Conservation (phyloP, 1,284 basidiomycete genomes). For the Cryptococcus maquisensis region DNA sequence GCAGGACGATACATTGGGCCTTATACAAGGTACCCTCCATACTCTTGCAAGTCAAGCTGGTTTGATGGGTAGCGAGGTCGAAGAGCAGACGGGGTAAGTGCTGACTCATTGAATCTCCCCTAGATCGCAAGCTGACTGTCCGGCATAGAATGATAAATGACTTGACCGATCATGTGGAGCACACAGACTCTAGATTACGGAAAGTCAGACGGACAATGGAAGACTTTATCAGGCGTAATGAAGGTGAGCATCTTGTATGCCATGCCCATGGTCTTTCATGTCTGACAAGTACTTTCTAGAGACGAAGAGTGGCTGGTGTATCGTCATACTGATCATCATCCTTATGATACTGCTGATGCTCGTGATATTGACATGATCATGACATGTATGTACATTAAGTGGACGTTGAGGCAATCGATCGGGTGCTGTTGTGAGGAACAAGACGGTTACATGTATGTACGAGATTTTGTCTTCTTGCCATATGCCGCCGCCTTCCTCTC, state of each 20-base stretch:
- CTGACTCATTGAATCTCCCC: not conserved
- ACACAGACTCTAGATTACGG: constrained; percentile 64
- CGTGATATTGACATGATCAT: constrained; percentile 53
- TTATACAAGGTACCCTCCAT: constrained; percentile 74
- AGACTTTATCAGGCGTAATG: constrained; percentile 74
- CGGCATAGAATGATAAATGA: constrained; percentile 70
- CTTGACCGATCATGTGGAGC: constrained; percentile 68
- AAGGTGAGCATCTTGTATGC: constrained; percentile 54
- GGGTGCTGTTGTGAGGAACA: too few relatives aligned
- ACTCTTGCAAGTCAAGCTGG: constrained; percentile 82
- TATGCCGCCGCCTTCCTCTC: too few relatives aligned
- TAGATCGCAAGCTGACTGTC: not conserved
- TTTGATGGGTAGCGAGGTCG: constrained; percentile 82
- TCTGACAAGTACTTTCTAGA: constrained; percentile 48
- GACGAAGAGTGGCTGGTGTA: constrained; percentile 68
- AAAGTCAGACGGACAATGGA: constrained; percentile 69
- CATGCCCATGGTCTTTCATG: not conserved
- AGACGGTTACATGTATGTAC: too few relatives aligned
- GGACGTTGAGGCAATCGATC: too few relatives aligned
- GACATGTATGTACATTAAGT: not conserved
- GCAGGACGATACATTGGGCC: constrained; percentile 79
- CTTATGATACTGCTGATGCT: constrained; percentile 54
- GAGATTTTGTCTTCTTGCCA: too few relatives aligned
- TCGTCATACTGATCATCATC: constrained; percentile 56
- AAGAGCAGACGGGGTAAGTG: constrained; percentile 77